Percentiles rank a stretch among this genome's conserved stretches.
Conservation (phyloP, 805 yeast species). For the Ogataea ganodermae region DNA sequence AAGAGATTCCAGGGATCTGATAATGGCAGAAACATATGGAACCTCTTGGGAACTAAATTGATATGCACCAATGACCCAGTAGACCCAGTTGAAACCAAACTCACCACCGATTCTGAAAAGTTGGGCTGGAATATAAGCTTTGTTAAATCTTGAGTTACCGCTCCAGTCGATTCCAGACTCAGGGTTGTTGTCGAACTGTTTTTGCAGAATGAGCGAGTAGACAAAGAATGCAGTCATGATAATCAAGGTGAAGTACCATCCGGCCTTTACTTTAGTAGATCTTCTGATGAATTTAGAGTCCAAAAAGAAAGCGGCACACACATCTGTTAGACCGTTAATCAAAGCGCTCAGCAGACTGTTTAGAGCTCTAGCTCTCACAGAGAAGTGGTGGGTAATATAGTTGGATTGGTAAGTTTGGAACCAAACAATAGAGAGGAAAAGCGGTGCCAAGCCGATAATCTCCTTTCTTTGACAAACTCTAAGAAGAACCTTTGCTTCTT, state of each 20-base stretch:
- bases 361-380: conserved; percentile 30
- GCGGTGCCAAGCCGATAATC: conserved; percentile 24
- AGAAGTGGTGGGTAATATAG: conserved; percentile 28
- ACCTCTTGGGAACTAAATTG: conserved; percentile 24
- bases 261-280: conserved; percentile 17
- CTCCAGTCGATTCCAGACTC: conserved; percentile 25
- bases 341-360: conserved; percentile 29
- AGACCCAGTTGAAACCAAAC: conserved; percentile 28
- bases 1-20: conserved; percentile 29
- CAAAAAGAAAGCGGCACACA: conserved; percentile 20
- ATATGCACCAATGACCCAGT: conserved; percentile 29
- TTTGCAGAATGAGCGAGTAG: conserved; percentile 21
- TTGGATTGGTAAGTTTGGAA: conserved; percentile 28
- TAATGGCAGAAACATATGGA: conserved; percentile 24
- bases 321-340: conserved; percentile 21
- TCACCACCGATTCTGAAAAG: conserved; percentile 28
- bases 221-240: conserved; percentile 23
- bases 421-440: conserved; percentile 26
- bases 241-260: conserved; percentile 20
- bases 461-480: conserved; percentile 21
- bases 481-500: conserved; percentile 6
- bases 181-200: conserved; percentile 9
- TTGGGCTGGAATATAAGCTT: conserved; percentile 26
- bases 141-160: conserved; percentile 19
- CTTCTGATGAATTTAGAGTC: conserved; percentile 19